These are phyloP conservation scores for Ustanciosporium gigantosporum DNA, from an alignment of 1,284 basidiomycete species.

Conservation along the genomic window DNA sequence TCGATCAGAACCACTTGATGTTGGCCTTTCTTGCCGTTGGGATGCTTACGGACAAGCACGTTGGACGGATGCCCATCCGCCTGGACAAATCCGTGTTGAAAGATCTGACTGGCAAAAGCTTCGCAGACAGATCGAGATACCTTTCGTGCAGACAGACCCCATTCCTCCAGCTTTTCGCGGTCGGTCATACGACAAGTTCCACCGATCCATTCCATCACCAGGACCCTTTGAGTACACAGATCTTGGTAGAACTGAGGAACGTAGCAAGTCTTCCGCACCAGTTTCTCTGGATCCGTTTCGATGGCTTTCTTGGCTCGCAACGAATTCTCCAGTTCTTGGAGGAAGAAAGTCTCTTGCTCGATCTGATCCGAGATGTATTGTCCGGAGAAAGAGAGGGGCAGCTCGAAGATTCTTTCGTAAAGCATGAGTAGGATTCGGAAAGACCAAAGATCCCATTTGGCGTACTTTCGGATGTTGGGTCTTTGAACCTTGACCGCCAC, in stretches of 20 bases:
- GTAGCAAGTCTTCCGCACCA: conserved; percentile 45
- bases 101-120: conserved; percentile 52
- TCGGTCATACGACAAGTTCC: conserved; percentile 50
- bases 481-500: conserved; percentile 56
- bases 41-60: conserved; percentile 48
- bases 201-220: conserved; percentile 54
- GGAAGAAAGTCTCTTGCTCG: conserved; percentile 50
- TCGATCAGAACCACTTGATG: conserved; percentile 55
- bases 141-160: conserved; percentile 42
- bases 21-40: conserved; percentile 38
- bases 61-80: conserved; percentile 52
- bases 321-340: conserved; percentile 41
- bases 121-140: conserved; percentile 48
- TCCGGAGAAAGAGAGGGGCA: conserved; percentile 43
- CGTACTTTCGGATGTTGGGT: conserved; percentile 49
- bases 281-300: conserved; percentile 31
- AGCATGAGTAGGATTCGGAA: conserved; percentile 47
- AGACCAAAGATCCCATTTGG: conserved; percentile 49
- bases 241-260: conserved; percentile 45
- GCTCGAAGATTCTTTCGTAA: conserved; percentile 51
- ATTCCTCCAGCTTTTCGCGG: conserved; percentile 32
- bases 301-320: conserved; percentile 36
- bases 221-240: conserved; percentile 34
- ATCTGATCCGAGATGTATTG: conserved; percentile 54
- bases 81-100: conserved; percentile 54